These are phyloP conservation scores for Conticribra weissflogii DNA, from an alignment of 108 stramenopile species.

Conservation along the genomic window DNA sequence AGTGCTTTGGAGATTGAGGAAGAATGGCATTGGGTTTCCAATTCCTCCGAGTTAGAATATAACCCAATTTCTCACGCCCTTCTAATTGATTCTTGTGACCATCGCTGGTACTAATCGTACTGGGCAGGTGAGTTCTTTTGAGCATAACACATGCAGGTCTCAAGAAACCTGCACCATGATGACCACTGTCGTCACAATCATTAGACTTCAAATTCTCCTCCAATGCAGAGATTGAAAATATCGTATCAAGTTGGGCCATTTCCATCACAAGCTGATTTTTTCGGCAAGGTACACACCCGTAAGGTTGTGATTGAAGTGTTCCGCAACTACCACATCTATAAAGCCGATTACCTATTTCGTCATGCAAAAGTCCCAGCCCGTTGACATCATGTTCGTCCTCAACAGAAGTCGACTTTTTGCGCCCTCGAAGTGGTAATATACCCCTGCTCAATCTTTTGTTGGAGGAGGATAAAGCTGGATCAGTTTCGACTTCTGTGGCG, in stretches of 20 bases:
- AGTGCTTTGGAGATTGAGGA: conserved; percentile 49
- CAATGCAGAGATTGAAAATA: conserved; percentile 10
- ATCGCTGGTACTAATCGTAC: conserved; percentile 50
- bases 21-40: conserved; percentile 78
- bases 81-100: conserved; percentile 9
- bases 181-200: conserved; percentile 1
- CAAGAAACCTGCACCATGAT: conserved; percentile 33
- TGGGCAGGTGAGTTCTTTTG: conserved; percentile 61
- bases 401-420: conserved; percentile 33
- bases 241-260: conserved; percentile 53
- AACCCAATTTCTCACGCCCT: conserved; percentile 17
- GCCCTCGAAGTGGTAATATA: conserved; percentile 41
- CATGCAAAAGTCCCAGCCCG: background rate
- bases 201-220: conserved; percentile 11
- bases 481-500: too few species aligned
- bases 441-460: conserved; percentile 29
- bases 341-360: conserved; percentile 10
- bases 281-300: conserved; percentile 72
- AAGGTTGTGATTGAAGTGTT: conserved; percentile 51
- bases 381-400: conserved; percentile 9
- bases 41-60: conserved; percentile 52
- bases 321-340: conserved; percentile 74
- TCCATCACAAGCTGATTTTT: conserved; percentile 68
- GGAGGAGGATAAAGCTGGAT: too few species aligned
- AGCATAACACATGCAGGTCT: conserved; percentile 69